Evolutionary conservation across 2,329 filamentous ascomycete species (phyloP).

Genomic region (Chrysosporium keratinophilum): DNA sequence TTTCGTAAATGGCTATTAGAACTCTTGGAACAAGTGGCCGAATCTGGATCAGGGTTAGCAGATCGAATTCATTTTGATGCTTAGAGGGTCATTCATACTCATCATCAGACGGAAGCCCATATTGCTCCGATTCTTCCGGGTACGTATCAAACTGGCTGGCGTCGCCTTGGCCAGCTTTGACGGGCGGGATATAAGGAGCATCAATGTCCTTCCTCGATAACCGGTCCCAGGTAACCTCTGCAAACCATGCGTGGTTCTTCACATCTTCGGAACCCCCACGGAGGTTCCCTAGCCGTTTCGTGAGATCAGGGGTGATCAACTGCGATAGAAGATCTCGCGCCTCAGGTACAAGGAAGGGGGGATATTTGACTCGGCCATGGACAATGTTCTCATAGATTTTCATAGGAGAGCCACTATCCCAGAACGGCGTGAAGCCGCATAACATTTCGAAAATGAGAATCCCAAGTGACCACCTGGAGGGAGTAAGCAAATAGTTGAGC

Average conservation of each 20-base stretch:
- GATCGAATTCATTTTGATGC: not conserved
- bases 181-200: slow-evolving; percentile 91
- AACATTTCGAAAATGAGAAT: slow-evolving; percentile 99
- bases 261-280: slow-evolving; percentile 85
- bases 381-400: slow-evolving; percentile 96
- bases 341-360: slow-evolving; percentile 86
- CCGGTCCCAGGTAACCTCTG: slow-evolving; percentile 95
- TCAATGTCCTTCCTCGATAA: slow-evolving; percentile 94
- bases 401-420: slow-evolving; percentile 95
- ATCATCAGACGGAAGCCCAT: slow-evolving; percentile 68
- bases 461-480: slow-evolving; percentile 82
- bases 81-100: slow-evolving; percentile 54
- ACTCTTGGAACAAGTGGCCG: slow-evolving; percentile 65
- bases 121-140: slow-evolving; percentile 89
- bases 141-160: slow-evolving; percentile 97
- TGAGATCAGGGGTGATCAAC: slow-evolving; percentile 87
- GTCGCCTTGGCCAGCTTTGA: slow-evolving; percentile 86
- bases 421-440: slow-evolving; percentile 97
- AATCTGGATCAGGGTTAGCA: slow-evolving; percentile 41
- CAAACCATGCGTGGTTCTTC: slow-evolving; percentile 92
- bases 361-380: slow-evolving; percentile 91
- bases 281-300: slow-evolving; percentile 87
- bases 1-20: slow-evolving; percentile 39
- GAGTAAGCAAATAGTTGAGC: slow-evolving; percentile 12
- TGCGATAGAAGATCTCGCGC: slow-evolving; percentile 86